These are phyloP conservation scores for Clonostachys solani DNA, from an alignment of 2,329 filamentous ascomycete species.

Conservation along the genomic window DNA sequence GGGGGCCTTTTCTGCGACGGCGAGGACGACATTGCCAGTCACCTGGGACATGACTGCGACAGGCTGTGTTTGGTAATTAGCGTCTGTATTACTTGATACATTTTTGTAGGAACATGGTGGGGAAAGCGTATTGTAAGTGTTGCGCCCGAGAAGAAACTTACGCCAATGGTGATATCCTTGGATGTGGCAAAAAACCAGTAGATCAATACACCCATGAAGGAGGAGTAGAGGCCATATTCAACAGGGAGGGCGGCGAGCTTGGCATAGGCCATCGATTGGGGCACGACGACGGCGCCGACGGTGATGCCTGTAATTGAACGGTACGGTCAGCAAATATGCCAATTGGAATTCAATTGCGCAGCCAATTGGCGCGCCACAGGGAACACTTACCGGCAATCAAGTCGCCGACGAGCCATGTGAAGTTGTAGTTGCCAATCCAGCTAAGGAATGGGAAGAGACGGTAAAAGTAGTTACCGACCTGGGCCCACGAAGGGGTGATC, in stretches of 20 bases:
- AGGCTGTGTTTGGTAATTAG: conserved; percentile 28
- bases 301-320: conserved; percentile 25
- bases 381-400: conserved; percentile 32
- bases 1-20: conserved; percentile 27
- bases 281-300: conserved; percentile 49
- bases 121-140: neutral
- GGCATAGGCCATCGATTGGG: conserved; percentile 50
- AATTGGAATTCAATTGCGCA: neutral
- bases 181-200: conserved; percentile 99
- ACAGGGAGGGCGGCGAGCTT: conserved; percentile 39
- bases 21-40: conserved; percentile 41
- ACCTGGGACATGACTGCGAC: conserved; percentile 50
- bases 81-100: neutral
- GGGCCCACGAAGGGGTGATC: conserved; percentile 22
- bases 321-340: neutral
- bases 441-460: conserved; percentile 42
- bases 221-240: conserved; percentile 58
- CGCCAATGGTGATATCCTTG: conserved; percentile 83
- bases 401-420: conserved; percentile 41
- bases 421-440: conserved; percentile 47
- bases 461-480: conserved; percentile 25
- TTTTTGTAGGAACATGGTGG: no score
- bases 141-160: conserved; percentile 30
- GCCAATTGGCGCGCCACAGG: neutral
- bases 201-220: conserved; percentile 90